phyloP scores from a whole-genome alignment of 129 eudicot species.

The Ambrosia trifida region DNA sequence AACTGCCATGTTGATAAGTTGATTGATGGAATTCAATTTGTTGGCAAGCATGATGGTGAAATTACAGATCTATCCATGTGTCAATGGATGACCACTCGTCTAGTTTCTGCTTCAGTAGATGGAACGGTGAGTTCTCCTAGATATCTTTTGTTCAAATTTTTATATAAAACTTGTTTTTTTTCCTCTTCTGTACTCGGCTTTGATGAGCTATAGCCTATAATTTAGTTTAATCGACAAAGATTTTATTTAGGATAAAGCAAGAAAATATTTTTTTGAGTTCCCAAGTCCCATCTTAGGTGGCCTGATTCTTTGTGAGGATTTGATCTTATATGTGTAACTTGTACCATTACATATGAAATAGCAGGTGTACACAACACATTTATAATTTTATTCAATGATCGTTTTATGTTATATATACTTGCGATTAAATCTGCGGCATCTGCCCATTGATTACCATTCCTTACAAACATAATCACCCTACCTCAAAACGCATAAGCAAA shows the following conservation, averaged over 20 bases:
- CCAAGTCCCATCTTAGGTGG: not conserved
- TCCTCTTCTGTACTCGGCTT: not conserved
- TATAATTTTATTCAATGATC: not conserved
- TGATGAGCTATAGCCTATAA: not conserved
- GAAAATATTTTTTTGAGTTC: not conserved
- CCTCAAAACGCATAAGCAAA: not conserved
- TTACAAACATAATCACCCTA: not conserved
- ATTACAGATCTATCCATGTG: conserved; percentile 93
- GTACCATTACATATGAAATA: not conserved
- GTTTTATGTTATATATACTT: not conserved
- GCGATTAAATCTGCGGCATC: too few relatives aligned
- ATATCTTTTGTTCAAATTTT: not conserved
- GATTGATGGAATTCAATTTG: conserved; percentile 80
- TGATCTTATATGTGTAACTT: not conserved
- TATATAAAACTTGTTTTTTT: not conserved
- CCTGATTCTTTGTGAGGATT: not conserved
- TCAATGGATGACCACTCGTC: conserved; percentile 96
- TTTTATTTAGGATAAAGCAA: not conserved
- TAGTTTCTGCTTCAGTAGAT: conserved; percentile 88
- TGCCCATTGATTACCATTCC: not conserved
- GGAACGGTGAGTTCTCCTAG: conserved; percentile 63
- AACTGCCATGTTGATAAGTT: conserved; percentile 63
- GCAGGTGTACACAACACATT: not conserved
- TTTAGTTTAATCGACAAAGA: not conserved
- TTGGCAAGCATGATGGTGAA: conserved; percentile 94